phyloP scores from a whole-genome alignment of 495 filamentous ascomycete species.

The Cenococcum geophilum region DNA sequence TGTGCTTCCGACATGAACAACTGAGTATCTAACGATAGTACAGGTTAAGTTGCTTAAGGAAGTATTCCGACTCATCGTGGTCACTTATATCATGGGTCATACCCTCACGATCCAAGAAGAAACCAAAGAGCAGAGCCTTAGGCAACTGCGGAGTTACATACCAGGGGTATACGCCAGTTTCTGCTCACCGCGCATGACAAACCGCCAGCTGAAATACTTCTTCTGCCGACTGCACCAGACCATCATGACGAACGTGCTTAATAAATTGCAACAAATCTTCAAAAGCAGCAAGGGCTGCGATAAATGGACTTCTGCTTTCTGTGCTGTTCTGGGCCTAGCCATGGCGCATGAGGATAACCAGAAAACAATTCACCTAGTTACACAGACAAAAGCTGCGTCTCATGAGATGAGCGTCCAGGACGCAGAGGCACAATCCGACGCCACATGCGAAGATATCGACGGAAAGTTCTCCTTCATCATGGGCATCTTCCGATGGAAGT shows the following conservation, averaged over 20 bases:
- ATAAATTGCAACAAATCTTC: constrained; percentile 37
- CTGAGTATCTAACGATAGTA: background rate
- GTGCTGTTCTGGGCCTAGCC: constrained; percentile 34
- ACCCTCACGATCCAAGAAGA: constrained; percentile 35
- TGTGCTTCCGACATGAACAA: background rate
- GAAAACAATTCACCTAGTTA: constrained; percentile 36
- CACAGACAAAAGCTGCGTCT: constrained; percentile 28
- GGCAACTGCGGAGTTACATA: constrained; percentile 23
- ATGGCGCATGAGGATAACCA: constrained; percentile 40
- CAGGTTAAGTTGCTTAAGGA: constrained; percentile 33
- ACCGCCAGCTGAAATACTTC: constrained; percentile 41
- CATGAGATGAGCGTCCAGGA: constrained; percentile 21
- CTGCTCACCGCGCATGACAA: constrained; percentile 39
- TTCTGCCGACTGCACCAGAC: constrained; percentile 33
- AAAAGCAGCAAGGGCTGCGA: constrained; percentile 30
- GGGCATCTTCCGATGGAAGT: constrained; percentile 39
- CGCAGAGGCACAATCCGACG: constrained; percentile 23
- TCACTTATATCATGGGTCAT: constrained; percentile 41
- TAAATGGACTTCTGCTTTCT: constrained; percentile 37
- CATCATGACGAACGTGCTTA: constrained; percentile 32
- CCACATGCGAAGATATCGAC: constrained; percentile 34
- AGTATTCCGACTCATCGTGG: constrained; percentile 36
- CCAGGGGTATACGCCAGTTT: constrained; percentile 14
- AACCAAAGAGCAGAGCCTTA: constrained; percentile 22
- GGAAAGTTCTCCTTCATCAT: constrained; percentile 32